phyloP scores from a whole-genome alignment of 495 filamentous ascomycete genomes.

The Stereocaulon alpinum region DNA sequence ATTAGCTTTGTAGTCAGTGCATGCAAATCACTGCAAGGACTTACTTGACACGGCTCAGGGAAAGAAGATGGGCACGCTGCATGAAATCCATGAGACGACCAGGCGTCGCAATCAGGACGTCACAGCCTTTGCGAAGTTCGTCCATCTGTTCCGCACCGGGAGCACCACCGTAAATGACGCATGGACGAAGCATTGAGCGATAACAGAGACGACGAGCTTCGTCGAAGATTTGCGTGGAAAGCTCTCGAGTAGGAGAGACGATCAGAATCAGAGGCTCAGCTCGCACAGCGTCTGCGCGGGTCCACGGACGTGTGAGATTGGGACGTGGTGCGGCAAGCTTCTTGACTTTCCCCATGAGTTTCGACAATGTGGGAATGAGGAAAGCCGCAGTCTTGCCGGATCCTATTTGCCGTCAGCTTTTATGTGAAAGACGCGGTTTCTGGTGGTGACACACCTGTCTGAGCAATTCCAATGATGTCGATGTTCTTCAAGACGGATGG shows the following conservation, averaged over 20 bases:
- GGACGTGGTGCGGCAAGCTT: slow-evolving; percentile 71
- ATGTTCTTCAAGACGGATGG: slow-evolving; percentile 61
- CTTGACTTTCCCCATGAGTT: slow-evolving; percentile 88
- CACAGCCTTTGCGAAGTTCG: slow-evolving; percentile 74
- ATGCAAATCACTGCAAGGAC: slow-evolving; percentile 7
- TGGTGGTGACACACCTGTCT: slow-evolving; percentile 60
- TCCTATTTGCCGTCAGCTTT: slow-evolving; percentile 39
- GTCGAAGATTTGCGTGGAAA: slow-evolving; percentile 89
- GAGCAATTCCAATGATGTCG: slow-evolving; percentile 79
- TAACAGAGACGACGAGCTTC: slow-evolving; percentile 87
- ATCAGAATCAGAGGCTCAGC: slow-evolving; percentile 83
- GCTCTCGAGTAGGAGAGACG: slow-evolving; percentile 78
- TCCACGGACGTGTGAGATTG: slow-evolving; percentile 39
- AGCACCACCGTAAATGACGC: slow-evolving; percentile 80
- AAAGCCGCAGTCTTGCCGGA: slow-evolving; percentile 95
- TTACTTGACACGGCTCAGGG: slow-evolving; percentile 66
- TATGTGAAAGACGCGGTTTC: neutral
- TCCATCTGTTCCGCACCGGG: slow-evolving; percentile 52
- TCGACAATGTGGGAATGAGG: slow-evolving; percentile 76
- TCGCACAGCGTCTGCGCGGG: slow-evolving; percentile 35
- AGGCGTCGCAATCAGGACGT: slow-evolving; percentile 78
- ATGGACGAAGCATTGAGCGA: slow-evolving; percentile 86
- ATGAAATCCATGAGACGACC: slow-evolving; percentile 82
- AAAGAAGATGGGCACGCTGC: slow-evolving; percentile 52
- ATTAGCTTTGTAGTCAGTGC: slow-evolving; percentile 10